Evolutionary conservation across 2,329 filamentous ascomycete genomes (phyloP), one percentile per base, ranked within the genome.

Genomic region (Orbilia quercus): DNA sequence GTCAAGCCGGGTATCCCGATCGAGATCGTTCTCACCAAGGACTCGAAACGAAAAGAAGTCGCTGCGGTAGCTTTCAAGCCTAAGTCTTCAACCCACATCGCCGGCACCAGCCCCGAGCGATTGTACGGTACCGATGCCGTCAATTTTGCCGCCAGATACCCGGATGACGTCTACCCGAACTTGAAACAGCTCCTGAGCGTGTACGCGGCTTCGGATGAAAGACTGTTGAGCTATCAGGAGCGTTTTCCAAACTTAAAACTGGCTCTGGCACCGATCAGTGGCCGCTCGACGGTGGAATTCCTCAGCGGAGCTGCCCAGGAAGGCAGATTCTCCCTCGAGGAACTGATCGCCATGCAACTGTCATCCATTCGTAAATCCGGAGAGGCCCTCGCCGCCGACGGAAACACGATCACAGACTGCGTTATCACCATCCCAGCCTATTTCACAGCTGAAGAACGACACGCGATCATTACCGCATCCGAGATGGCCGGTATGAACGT

Each of bases 1-100:
- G 94, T 99, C 75, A 98, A 98, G 83, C 95, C 95, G 1, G 95
- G 95, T 74, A 94, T 96, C 58, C 95, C 95, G 9, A 91, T 99
- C 80, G 95, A 99, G 77, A 98, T 99, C 76, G 94, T 99, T 80
- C 86, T 97, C 65, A 97, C 93, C 28, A 99, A 98, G 81, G 95
- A 99, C 82, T 97, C 95, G 28, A 91, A 96, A 81, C 90, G 95
- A 79, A 99, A 99, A 84, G 95, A 99, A 81, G 87, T 87, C 22
- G 91, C 93, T 1, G 93, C 92, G 44, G 88, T 99, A 77, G 90
- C 92, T 45, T 98, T 99, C 84, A 98, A 99, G 82, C 92, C 93
- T 38, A 74, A 74, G 34, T 74, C 70, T 1, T 85, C 87, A n/a
- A 86, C 86, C 77, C 83, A 85, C 78, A 86, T 85, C 62, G 84